Conservation (phyloP, 345 rosid species). For the Excoecaria agallocha region DNA sequence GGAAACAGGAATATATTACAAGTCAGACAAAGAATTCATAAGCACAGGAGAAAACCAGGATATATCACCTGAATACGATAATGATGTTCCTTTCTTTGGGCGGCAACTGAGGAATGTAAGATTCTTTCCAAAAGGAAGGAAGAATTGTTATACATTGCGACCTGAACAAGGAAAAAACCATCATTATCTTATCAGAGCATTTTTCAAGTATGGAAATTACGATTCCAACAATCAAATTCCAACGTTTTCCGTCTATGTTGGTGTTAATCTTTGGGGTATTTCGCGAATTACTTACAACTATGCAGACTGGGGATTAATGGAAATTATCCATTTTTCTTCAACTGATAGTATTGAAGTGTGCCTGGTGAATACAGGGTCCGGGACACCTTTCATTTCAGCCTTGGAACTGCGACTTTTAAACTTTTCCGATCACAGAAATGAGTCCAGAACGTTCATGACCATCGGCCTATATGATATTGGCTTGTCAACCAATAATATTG, state of each 20-base stretch:
- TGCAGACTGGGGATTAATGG: not conserved
- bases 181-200: slow-evolving; percentile 26
- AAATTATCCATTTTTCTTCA: slow-evolving; percentile 23
- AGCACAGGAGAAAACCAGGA: not conserved
- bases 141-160: slow-evolving; percentile 28
- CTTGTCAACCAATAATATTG: slow-evolving; percentile 8
- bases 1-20: not conserved
- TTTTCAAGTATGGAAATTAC: slow-evolving; percentile 36
- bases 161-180: slow-evolving; percentile 25
- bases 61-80: not conserved
- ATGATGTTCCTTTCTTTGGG: not conserved
- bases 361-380: slow-evolving; percentile 24
- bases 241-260: slow-evolving; percentile 21
- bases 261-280: slow-evolving; percentile 23
- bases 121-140: slow-evolving; percentile 28
- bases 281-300: too few relatives aligned
- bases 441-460: slow-evolving; percentile 14
- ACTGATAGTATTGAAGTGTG: slow-evolving; percentile 28
- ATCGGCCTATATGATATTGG: slow-evolving; percentile 29
- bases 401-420: slow-evolving; percentile 27
- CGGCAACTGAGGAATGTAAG: slow-evolving; percentile 17
- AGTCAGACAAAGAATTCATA: not conserved
- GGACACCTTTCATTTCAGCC: slow-evolving; percentile 36
- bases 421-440: not conserved
- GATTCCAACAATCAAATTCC: slow-evolving; percentile 22